Evolutionary conservation across 2,329 filamentous ascomycete genomes (phyloP).

Genomic region (Clonostachys byssicola): DNA sequence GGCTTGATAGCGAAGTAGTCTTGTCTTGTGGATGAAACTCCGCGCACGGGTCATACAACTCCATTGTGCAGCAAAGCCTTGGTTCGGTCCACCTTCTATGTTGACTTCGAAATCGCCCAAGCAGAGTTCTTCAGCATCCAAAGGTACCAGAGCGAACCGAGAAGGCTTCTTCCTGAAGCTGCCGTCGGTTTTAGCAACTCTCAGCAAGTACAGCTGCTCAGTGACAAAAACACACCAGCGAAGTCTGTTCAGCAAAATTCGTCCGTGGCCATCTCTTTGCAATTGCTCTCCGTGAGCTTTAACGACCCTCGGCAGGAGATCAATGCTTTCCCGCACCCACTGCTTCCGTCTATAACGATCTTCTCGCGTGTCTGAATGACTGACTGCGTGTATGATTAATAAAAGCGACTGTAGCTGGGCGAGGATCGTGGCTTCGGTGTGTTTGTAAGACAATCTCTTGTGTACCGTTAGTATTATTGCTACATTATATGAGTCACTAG

Average conservation of each 20-base stretch:
- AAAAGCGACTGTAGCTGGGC: background rate
- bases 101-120: background rate
- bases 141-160: background rate
- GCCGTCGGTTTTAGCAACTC: background rate
- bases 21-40: background rate
- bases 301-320: background rate
- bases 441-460: background rate
- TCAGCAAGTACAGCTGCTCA: background rate
- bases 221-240: background rate
- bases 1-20: background rate
- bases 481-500: too few relatives aligned
- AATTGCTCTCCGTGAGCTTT: background rate
- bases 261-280: background rate
- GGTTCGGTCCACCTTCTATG: background rate
- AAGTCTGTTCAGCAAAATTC: background rate
- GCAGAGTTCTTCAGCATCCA: background rate
- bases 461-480: background rate
- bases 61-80: background rate
- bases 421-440: background rate
- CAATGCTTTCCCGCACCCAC: background rate
- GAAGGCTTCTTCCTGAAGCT: background rate
- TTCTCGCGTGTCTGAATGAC: background rate
- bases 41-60: background rate
- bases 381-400: background rate
- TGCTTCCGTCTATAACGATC: background rate